Evolutionary conservation across 2,329 filamentous ascomycete species (phyloP), one percentile per base, ranked within the genome.

Genomic region (Verticillium tricorpus): DNA sequence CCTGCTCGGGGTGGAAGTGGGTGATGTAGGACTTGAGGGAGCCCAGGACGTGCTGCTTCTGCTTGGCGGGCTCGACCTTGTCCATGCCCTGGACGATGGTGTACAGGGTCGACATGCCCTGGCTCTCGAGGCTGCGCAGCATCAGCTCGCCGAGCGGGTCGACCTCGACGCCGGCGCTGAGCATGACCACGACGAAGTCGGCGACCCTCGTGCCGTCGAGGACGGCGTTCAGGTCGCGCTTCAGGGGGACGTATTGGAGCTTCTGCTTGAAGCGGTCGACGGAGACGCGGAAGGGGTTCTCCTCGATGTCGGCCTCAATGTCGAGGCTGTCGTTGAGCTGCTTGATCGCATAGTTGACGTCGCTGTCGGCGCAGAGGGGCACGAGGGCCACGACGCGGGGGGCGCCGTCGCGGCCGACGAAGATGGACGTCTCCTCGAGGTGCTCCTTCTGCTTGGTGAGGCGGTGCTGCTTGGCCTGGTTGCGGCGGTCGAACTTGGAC

Each of bases 211-310:
- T 93, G 45, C 92, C 92, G 76, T 99, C 93, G 62, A 98, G 77
- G 60, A 90, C 91, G 39, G 87, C 85, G 22, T 91, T 82, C 17
- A 98, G 76, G 65, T 97, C 90, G 61, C 89, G 83, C 68, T 87
- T 85, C 0, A 90, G 80, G 0, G 91, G 86, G 9, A 97, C 76
- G 72, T 96, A 99, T 75, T 96, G 90, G 14, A 99, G 75, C 71
- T 90, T 97, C 74, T 98, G 94, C 80, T 96, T 96, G 81, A 98
- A 99, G 35, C 95, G 86, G 64, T 97, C 93, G 69, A 98, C 82
- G 8, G 88, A 82, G 32, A 93, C 87, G 61, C 86, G 86, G 60
- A 86, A 81, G 59, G 82, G 85, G 64, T 84, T 81, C 45, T 85
- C 78, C 3, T 84, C 79, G 34, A 89, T 77, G 39, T 89, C 85